phyloP scores from a whole-genome alignment of 2,329 filamentous ascomycete genomes.

The Whalleya microplaca region DNA sequence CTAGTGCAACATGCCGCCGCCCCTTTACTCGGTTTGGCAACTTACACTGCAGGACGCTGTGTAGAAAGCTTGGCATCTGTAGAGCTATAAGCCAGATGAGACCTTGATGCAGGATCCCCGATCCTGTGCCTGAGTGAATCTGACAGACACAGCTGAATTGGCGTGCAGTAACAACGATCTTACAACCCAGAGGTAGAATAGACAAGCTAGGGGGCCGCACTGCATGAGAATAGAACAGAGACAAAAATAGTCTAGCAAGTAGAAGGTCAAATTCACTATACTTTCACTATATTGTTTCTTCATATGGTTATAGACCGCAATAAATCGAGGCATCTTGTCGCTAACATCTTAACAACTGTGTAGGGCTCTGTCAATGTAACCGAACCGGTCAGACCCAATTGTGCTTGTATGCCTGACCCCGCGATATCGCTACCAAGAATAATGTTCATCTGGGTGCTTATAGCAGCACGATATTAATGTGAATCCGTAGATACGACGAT shows the following conservation, averaged over 20 bases:
- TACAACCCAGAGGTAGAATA: background rate
- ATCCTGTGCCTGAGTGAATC: constrained; percentile 21
- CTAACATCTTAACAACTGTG: background rate
- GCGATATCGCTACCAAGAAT: background rate
- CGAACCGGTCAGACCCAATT: background rate
- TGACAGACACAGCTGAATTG: constrained; percentile 3
- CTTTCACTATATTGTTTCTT: background rate
- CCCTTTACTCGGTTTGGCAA: constrained; percentile 3
- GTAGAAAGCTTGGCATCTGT: constrained; percentile 9
- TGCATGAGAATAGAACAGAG: background rate
- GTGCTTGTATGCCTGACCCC: background rate
- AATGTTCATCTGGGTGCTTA: no score
- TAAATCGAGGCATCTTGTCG: background rate
- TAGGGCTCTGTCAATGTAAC: no score
- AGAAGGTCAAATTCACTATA: background rate
- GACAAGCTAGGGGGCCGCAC: background rate
- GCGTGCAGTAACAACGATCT: constrained; percentile 8
- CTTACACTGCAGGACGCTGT: constrained; percentile 9
- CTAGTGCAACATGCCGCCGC: constrained; percentile 4
- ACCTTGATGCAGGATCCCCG: constrained; percentile 11
- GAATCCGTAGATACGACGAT: background rate
- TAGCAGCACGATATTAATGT: no score
- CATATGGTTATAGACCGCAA: background rate
- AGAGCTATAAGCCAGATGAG: constrained; percentile 4
- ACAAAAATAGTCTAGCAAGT: background rate